These are phyloP conservation scores for Crithidia acanthocephali DNA, from an alignment of 208 protist species.

Conservation along the genomic window DNA sequence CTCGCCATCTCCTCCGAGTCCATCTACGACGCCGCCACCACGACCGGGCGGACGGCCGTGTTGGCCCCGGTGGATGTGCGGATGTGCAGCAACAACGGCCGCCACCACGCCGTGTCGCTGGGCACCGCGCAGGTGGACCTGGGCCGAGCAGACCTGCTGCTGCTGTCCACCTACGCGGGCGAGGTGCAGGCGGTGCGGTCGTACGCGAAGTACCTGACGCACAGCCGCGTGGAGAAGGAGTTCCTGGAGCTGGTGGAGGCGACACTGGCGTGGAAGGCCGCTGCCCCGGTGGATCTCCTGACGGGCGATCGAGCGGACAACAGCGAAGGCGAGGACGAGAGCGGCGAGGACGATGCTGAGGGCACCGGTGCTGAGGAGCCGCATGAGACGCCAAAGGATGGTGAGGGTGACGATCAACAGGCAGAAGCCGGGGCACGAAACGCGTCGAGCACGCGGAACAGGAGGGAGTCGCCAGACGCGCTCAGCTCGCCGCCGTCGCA, in stretches of 20 bases:
- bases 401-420: no score
- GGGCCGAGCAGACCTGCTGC: constrained; percentile 40
- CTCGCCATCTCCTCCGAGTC: constrained; percentile 35
- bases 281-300: constrained; percentile 13
- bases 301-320: background rate
- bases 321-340: background rate
- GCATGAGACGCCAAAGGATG: no score
- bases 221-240: constrained; percentile 38
- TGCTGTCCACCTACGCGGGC: constrained; percentile 35
- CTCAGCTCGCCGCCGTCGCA: background rate
- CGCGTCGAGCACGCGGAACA: background rate
- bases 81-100: constrained; percentile 38
- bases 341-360: background rate
- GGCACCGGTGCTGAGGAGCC: background rate
- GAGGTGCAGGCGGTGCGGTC: constrained; percentile 30
- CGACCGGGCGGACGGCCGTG: constrained; percentile 47
- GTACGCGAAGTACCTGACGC: constrained; percentile 34
- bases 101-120: constrained; percentile 46
- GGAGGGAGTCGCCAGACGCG: background rate
- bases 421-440: no score
- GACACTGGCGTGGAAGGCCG: constrained; percentile 39
- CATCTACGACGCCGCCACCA: constrained; percentile 33
- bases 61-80: constrained; percentile 40
- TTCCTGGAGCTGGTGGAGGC: constrained; percentile 38
- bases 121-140: constrained; percentile 43